phyloP scores from a whole-genome alignment of 108 stramenopile genomes.

The Seminavis robusta region DNA sequence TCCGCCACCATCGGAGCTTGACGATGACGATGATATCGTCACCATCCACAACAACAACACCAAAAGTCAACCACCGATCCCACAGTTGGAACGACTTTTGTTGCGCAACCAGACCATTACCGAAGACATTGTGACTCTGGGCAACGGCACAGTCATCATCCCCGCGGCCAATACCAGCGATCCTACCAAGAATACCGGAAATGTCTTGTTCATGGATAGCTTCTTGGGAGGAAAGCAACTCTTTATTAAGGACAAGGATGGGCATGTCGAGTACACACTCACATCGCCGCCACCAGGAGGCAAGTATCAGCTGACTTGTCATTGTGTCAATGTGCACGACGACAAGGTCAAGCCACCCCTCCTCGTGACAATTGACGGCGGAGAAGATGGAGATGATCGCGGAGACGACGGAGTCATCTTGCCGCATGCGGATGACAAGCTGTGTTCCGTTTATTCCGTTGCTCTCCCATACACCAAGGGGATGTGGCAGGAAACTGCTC shows the following conservation, averaged over 20 bases:
- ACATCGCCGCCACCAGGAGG: not conserved
- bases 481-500: constrained; percentile 4
- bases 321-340: not conserved
- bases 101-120: too few relatives aligned
- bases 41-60: too few relatives aligned
- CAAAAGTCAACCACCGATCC: too few relatives aligned
- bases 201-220: constrained; percentile 8
- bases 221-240: constrained; percentile 5
- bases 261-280: not conserved
- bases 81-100: too few relatives aligned
- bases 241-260: not conserved
- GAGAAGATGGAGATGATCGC: too few relatives aligned
- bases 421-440: not conserved
- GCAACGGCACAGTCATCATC: too few relatives aligned
- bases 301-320: not conserved
- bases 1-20: too few relatives aligned
- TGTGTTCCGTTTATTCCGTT: not conserved
- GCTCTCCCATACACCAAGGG: constrained; percentile 11
- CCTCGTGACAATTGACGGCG: constrained; percentile 1
- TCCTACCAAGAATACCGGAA: constrained; percentile 6
- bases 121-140: too few relatives aligned
- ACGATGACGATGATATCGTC: too few relatives aligned
- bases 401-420: too few relatives aligned
- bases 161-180: not conserved
- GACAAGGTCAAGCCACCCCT: not conserved